Evolutionary conservation across 805 yeast species (phyloP).

Genomic region (Saccharomycopsis olivae): DNA sequence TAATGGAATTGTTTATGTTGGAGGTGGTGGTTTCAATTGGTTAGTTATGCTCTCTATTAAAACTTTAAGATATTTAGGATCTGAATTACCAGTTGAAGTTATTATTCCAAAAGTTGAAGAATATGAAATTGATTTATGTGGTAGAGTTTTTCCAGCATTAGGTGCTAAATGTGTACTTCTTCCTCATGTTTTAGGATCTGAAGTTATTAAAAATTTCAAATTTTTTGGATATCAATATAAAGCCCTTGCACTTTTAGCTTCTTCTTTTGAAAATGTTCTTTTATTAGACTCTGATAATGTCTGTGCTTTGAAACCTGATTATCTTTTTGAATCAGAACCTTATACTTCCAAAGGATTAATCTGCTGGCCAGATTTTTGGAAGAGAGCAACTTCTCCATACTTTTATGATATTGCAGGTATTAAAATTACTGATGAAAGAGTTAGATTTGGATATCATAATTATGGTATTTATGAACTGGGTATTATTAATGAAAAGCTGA

Average conservation of each 20-base stretch:
- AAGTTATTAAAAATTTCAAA: conserved; percentile 37
- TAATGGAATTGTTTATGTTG: conserved; percentile 54
- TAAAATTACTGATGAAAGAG: conserved; percentile 26
- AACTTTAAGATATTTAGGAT: conserved; percentile 38
- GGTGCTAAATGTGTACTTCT: conserved; percentile 58
- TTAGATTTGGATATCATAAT: conserved; percentile 30
- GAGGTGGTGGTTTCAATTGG: conserved; percentile 53
- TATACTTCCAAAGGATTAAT: conserved; percentile 32
- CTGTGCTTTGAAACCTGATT: conserved; percentile 44
- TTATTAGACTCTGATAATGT: conserved; percentile 63
- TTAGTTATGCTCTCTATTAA: conserved; percentile 40
- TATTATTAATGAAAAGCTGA: conserved; percentile 16
- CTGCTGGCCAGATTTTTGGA: conserved; percentile 67
- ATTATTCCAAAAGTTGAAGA: conserved; percentile 55
- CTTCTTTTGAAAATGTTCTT: conserved; percentile 65
- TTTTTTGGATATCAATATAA: conserved; percentile 58
- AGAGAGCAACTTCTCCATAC: conserved; percentile 51
- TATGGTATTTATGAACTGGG: conserved; percentile 27
- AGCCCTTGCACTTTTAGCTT: conserved; percentile 56
- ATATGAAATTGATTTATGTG: conserved; percentile 59
- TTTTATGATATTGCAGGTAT: conserved; percentile 48
- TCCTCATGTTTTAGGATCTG: conserved; percentile 49
- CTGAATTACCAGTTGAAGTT: conserved; percentile 58
- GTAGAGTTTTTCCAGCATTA: conserved; percentile 45
- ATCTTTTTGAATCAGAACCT: conserved; percentile 35